Base-by-base conservation (phyloP, 2,329 filamentous ascomycete genomes). In the Elsinoe necatrix region DNA sequence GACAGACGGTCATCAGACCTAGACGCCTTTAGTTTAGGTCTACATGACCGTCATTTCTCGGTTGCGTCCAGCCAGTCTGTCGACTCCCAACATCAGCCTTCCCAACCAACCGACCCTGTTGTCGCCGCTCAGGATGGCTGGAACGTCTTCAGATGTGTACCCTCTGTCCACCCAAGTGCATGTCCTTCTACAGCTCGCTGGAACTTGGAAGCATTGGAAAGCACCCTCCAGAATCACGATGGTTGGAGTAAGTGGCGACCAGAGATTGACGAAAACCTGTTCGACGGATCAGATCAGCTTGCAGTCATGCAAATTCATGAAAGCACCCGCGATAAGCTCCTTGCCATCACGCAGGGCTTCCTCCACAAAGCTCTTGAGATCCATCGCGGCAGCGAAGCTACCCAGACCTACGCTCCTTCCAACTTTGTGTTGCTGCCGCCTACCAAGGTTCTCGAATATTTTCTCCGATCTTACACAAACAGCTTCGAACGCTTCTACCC, bases 301-400 rank as follows among this genome's bases (percentile, higher is more conserved):
- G 69, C 69, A 3, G 75, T 78, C 11, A 72, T 76, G 63, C 74
- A 72, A 34, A 65, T 79, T 50, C 75, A 77, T 45, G 77, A 78
- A 56, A 71, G 77, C 43, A 83, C 83, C 1, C 77, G 84, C 29
- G 85, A 88, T 66, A 83, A 82, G 66, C 79, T 87, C 63, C 76
- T 86, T n/a, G 84, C 83, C 50, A 86, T 87, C 60, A 86, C 83
- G 0, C 84, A 87, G 66, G 80, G 76, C 41, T 87, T 86, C 66
- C 71, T 87, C 7, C 82, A 86, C 69, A 87, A 85, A 64, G 85
- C 85, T 1, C 75, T 87, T 2, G 82, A 86, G 12, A 85, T 84
- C 42, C 84, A 87, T 67, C 77, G 79, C 47, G 62, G 61, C 58
- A 23, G 57, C 57, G 48, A 52, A 4, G 14, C 16, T 11, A 16